Base-by-base conservation (phyloP, 345 rosid genomes). In the Cardamine occulta region DNA sequence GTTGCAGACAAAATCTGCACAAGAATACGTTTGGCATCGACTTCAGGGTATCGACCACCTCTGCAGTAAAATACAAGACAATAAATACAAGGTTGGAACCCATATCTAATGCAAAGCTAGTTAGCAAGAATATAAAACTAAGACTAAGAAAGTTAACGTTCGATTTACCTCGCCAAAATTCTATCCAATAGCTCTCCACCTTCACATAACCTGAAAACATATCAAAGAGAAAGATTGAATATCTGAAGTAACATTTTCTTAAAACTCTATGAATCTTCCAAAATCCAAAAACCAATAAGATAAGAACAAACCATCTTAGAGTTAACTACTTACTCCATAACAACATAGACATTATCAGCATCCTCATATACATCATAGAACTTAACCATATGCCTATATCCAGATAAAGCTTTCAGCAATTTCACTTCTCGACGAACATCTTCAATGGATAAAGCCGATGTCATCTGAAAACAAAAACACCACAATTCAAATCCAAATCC, bases 351-450 rank as follows among this genome's bases (percentile, higher is more conserved):
- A 47, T 85, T 85, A 68, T 80, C 89, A 18, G 82, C 80, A 79
- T 93, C 99, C 78, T 96, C 99, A 70, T 82, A 96, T 15, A 85
- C 96, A 84, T 91, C 98, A 79, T 86, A 82, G 85, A 88, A 89
- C 73, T 86, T 85, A 85, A 93, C 85, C 82, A 89, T 89, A 82
- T 96, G 88, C 68, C 72, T 85, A 77, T 93, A 94, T 10, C 93
- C 95, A 0, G 97, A 91, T 63, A 96, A 73, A 57, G 88, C 95
- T 88, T 86, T 91, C 80, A 96, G 52, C 73, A 96, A 82, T 71
- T 93, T 96, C 79, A 93, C 99, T 84, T 96, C 99, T 82, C 98
- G 79, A 26, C 97, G 93, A 71, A 93, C 97, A 83, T 96, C 99
- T 85, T 96, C 99, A 69, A 93, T 81, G 2, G 98, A 73, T 74